A percentile compares a stretch with the other conserved stretches of the same genome.
These are phyloP conservation scores for Cyclotella kingstonii DNA, from an alignment of 108 stramenopile species.

Conservation along the genomic window DNA sequence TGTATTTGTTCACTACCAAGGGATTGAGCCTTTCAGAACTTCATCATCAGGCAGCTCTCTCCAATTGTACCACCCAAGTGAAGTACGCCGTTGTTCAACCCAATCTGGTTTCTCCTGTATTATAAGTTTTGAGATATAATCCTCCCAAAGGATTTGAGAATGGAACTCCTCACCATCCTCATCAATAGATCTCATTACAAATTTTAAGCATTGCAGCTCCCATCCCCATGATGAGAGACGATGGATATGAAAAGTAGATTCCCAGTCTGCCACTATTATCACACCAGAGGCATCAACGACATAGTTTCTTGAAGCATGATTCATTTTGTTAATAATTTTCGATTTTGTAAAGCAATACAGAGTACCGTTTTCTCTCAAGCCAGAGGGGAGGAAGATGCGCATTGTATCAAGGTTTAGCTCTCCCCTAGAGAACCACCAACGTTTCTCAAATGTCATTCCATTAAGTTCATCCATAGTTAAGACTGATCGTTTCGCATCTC, in stretches of 20 bases:
- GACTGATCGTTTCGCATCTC: not conserved
- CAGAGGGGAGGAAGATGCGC: too few species aligned
- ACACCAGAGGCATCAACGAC: not conserved
- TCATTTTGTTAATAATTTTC: not conserved
- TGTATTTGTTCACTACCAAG: too few species aligned
- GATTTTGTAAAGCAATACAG: not conserved
- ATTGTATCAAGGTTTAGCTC: not conserved
- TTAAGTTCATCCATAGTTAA: conserved; percentile 14
- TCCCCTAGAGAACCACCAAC: conserved; percentile 14
- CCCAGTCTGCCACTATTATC: not conserved
- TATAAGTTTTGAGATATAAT: conserved; percentile 3
- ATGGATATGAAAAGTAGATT: not conserved
- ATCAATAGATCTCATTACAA: conserved; percentile 13
- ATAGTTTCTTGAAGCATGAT: not conserved
- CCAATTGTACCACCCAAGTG: conserved; percentile 3
- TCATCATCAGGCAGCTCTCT: conserved; percentile 34
- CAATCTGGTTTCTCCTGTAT: conserved; percentile 11
- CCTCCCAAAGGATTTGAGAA: conserved; percentile 11
- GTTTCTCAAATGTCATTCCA: conserved; percentile 9
- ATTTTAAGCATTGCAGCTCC: conserved; percentile 8
- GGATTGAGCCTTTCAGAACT: conserved; percentile 2
- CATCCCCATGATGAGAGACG: conserved; percentile 19
- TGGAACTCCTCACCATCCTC: conserved; percentile 1
- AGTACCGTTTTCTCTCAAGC: too few species aligned
- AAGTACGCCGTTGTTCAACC: not conserved